Evolutionary conservation across 169 alveolate species (phyloP).

Genomic region (Sarcocystis neurona): DNA sequence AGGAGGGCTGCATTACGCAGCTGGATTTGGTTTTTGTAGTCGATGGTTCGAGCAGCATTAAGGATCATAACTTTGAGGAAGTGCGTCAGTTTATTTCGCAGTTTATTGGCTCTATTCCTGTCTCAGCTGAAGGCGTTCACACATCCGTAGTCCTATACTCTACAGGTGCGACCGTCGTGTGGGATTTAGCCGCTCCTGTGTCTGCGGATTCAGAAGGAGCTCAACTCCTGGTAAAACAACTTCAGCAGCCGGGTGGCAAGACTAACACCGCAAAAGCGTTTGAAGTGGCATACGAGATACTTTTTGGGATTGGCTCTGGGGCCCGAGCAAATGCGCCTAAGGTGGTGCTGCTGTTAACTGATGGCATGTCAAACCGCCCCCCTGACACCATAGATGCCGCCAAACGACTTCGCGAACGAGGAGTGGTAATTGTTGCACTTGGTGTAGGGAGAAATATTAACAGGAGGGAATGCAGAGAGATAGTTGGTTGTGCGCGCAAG

Average conservation of each 20-base stretch:
- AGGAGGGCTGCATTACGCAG: conserved; percentile 45
- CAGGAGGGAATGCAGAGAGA: conserved; percentile 29
- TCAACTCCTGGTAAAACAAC: not conserved
- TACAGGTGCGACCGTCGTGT: not conserved
- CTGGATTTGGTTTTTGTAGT: conserved; percentile 28
- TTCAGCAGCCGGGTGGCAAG: conserved; percentile 23
- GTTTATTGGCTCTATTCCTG: not conserved
- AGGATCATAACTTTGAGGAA: not conserved
- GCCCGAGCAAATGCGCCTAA: conserved; percentile 39
- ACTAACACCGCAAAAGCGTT: conserved; percentile 34
- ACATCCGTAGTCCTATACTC: conserved; percentile 20
- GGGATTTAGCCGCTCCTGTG: conserved; percentile 20
- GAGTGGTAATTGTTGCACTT: conserved; percentile 31
- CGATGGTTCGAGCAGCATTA: conserved; percentile 58
- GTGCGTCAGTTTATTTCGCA: conserved; percentile 11
- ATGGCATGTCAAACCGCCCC: conserved; percentile 35
- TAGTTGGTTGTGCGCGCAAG: conserved; percentile 16
- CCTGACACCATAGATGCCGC: conserved; percentile 14
- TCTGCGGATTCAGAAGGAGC: conserved; percentile 7
- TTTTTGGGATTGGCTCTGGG: not conserved
- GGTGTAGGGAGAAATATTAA: conserved; percentile 43
- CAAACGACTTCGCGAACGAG: not conserved
- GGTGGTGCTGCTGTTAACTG: conserved; percentile 47
- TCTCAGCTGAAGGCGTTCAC: conserved; percentile 37
- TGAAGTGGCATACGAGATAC: not conserved